These are phyloP conservation scores for Pestalotiopsis sp. DNA, from an alignment of 2,329 filamentous ascomycete genomes.

Conservation along the genomic window DNA sequence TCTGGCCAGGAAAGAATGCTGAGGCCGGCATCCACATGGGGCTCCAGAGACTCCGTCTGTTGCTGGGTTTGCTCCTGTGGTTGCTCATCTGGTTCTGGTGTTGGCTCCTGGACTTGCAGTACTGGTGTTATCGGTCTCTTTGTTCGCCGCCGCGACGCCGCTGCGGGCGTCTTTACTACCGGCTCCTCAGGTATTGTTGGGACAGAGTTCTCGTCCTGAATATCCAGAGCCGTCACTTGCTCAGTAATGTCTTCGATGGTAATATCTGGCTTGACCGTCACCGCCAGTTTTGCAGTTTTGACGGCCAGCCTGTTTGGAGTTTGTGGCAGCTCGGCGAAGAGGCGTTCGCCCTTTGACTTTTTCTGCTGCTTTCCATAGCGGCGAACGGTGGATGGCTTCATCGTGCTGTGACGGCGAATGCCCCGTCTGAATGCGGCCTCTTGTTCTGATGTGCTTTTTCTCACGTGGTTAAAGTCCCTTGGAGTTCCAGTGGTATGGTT, in stretches of 20 bases:
- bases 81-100: conserved; percentile 14
- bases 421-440: background rate
- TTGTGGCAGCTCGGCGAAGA: conserved; percentile 55
- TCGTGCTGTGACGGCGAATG: conserved; percentile 40
- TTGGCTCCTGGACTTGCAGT: conserved; percentile 13
- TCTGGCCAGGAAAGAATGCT: conserved; percentile 58
- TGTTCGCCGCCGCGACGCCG: background rate
- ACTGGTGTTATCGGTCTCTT: conserved; percentile 15
- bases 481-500: background rate
- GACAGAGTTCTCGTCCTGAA: conserved; percentile 26
- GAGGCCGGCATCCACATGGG: conserved; percentile 29
- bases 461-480: background rate
- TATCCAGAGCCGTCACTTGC: conserved; percentile 28
- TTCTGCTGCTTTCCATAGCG: conserved; percentile 55
- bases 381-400: conserved; percentile 43
- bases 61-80: conserved; percentile 10
- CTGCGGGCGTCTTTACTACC: background rate
- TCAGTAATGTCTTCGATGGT: conserved; percentile 35
- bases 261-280: conserved; percentile 22
- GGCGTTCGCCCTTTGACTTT: conserved; percentile 47
- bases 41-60: conserved; percentile 8
- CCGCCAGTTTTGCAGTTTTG: conserved; percentile 12
- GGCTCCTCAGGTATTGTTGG: background rate
- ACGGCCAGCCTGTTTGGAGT: conserved; percentile 43
- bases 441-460: background rate